Conservation (phyloP, 2,329 filamentous ascomycete genomes). For the Penicillium vulpinum region DNA sequence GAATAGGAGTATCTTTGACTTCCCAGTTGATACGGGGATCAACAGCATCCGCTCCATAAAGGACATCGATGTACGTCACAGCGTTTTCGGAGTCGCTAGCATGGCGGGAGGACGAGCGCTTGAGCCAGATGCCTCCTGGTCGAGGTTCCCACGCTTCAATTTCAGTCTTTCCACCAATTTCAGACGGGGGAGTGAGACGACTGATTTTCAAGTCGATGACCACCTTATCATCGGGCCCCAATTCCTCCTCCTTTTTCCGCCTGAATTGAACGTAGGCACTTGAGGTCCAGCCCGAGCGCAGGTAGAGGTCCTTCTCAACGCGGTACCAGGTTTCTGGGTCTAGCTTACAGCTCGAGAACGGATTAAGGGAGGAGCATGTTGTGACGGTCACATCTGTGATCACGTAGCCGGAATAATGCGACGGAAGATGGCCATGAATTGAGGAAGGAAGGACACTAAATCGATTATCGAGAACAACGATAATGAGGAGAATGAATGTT, state of each 20-base stretch:
- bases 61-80: slow-evolving; percentile 78
- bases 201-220: slow-evolving; percentile 77
- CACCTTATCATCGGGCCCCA: slow-evolving; percentile 71
- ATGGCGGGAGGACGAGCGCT: slow-evolving; percentile 69
- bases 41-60: slow-evolving; percentile 88
- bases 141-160: slow-evolving; percentile 75
- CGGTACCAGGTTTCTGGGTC: slow-evolving; percentile 74
- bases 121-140: slow-evolving; percentile 77
- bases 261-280: slow-evolving; percentile 80
- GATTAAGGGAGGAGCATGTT: slow-evolving; percentile 72
- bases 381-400: slow-evolving; percentile 81
- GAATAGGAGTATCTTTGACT: slow-evolving; percentile 70
- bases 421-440: slow-evolving; percentile 83
- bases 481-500: slow-evolving; percentile 66
- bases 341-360: slow-evolving; percentile 73
- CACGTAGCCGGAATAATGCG: slow-evolving; percentile 79
- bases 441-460: slow-evolving; percentile 82
- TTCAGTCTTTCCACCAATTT: slow-evolving; percentile 53
- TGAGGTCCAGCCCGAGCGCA: slow-evolving; percentile 70
- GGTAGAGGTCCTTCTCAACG: slow-evolving; percentile 84
- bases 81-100: slow-evolving; percentile 72
- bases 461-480: slow-evolving; percentile 82
- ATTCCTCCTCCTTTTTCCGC: slow-evolving; percentile 82
- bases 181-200: slow-evolving; percentile 65
- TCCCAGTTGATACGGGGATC: slow-evolving; percentile 87